Evolutionary conservation across 306 rosid genomes (phyloP).

Genomic region (Cajanus cajan): DNA sequence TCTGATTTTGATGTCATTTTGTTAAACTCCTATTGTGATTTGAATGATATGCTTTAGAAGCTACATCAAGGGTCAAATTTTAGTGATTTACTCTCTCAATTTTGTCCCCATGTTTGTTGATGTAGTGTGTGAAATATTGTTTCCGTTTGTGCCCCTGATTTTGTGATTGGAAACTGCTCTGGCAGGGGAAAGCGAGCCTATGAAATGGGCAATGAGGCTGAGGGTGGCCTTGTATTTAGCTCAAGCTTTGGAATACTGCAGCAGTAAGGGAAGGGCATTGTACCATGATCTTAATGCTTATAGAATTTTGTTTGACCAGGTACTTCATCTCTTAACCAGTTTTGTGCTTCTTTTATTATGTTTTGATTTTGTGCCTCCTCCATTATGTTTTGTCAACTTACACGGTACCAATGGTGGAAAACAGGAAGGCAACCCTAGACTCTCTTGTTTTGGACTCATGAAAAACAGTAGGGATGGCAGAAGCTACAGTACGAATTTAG

Average conservation of each 20-base stretch:
- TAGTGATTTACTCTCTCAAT: conserved; percentile 13
- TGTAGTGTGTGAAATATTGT: conserved; percentile 14
- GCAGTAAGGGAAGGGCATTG: conserved; percentile 76
- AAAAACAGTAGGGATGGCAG: conserved; percentile 98
- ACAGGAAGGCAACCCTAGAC: conserved; percentile 93
- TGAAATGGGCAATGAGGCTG: conserved; percentile 99
- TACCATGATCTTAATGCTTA: conserved; percentile 99
- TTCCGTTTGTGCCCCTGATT: conserved; percentile 12
- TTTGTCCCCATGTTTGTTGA: not conserved
- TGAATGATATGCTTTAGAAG: conserved; percentile 17
- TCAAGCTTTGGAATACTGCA: conserved; percentile 94
- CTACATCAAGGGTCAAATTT: not conserved
- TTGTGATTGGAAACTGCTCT: conserved; percentile 32
- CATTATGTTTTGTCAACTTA: conserved; percentile 21
- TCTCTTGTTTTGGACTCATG: conserved; percentile 98
- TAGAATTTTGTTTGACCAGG: conserved; percentile 90
- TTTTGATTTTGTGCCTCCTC: conserved; percentile 26
- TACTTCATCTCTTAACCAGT: conserved; percentile 23
- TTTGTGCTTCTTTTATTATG: conserved; percentile 18
- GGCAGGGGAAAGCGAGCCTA: conserved; percentile 91
- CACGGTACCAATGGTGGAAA: conserved; percentile 36
- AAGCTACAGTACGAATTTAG: conserved; percentile 96
- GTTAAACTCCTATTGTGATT: not conserved
- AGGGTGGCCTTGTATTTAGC: conserved; percentile 96
- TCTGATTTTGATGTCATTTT: not conserved